Evolutionary conservation across 108 stramenopile species (phyloP).

Genomic region (Skeletonema costatum): DNA sequence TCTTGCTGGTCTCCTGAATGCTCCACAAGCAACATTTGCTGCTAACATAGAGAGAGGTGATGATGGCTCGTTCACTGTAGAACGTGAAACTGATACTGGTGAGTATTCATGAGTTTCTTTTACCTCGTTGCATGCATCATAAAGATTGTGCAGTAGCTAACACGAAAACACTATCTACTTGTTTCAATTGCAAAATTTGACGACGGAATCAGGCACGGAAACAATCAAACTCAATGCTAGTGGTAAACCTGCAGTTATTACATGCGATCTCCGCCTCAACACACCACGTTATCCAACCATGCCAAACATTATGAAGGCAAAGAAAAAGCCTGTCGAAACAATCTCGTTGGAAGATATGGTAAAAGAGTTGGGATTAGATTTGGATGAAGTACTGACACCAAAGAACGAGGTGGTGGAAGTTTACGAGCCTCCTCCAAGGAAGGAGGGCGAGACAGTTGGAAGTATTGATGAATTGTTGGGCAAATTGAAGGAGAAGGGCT

Average conservation of each 20-base stretch:
- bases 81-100: constrained; percentile 96
- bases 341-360: constrained; percentile 66
- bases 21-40: constrained; percentile 98
- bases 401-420: constrained; percentile 88
- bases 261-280: constrained; percentile 98
- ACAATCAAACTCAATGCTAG: constrained; percentile 62
- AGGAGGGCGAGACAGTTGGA: constrained; percentile 95
- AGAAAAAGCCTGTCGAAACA: constrained; percentile 97
- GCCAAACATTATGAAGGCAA: constrained; percentile 99
- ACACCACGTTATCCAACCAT: constrained; percentile 99
- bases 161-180: not conserved
- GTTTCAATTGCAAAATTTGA: not conserved
- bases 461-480: constrained; percentile 91
- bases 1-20: constrained; percentile 94
- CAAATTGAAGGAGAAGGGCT: constrained; percentile 89
- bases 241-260: constrained; percentile 91
- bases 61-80: constrained; percentile 76
- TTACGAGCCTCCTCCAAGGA: constrained; percentile 91
- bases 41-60: constrained; percentile 80
- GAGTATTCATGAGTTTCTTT: constrained; percentile 56
- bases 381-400: constrained; percentile 65
- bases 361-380: constrained; percentile 88
- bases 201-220: constrained; percentile 64
- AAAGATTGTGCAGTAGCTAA: not conserved
- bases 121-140: not conserved